Evolutionary conservation across 345 rosid species (phyloP).

Genomic region (Microcos paniculata): DNA sequence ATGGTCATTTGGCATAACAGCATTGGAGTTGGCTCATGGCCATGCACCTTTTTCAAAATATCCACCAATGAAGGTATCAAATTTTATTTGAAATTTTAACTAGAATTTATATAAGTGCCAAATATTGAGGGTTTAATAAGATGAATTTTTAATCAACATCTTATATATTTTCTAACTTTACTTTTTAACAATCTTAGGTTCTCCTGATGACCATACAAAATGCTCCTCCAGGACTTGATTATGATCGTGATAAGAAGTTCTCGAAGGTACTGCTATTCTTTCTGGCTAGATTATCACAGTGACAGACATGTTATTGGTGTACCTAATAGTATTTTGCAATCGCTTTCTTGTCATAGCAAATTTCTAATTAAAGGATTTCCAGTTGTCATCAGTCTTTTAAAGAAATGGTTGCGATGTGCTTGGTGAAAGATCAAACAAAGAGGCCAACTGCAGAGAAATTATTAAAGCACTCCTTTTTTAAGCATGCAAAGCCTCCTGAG

Average conservation of each 20-base stretch:
- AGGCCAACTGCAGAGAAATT: slow-evolving; percentile 97
- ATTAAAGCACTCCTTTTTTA: slow-evolving; percentile 88
- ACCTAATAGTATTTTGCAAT: background rate
- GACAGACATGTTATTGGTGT: background rate
- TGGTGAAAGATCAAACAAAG: slow-evolving; percentile 97
- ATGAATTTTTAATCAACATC: background rate
- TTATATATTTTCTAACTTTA: background rate
- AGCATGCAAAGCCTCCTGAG: slow-evolving; percentile 89
- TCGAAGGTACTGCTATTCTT: slow-evolving; percentile 93
- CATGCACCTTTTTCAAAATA: slow-evolving; percentile 99
- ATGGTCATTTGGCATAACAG: slow-evolving; percentile 98
- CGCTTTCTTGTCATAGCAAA: slow-evolving; percentile 23
- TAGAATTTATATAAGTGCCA: background rate
- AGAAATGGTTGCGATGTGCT: slow-evolving; percentile 99
- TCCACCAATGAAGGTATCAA: slow-evolving; percentile 96
- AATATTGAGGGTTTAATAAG: background rate
- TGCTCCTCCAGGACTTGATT: slow-evolving; percentile 98
- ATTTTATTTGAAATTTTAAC: background rate
- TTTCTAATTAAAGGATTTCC: slow-evolving; percentile 86
- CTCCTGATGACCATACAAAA: slow-evolving; percentile 98
- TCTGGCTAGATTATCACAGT: slow-evolving; percentile 39
- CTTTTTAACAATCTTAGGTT: slow-evolving; percentile 46
- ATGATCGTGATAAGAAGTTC: slow-evolving; percentile 96
- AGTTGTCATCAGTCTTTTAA: slow-evolving; percentile 98
- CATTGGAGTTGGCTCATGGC: slow-evolving; percentile 97